Evolutionary conservation across 2,329 filamentous ascomycete species (phyloP).

Genomic region (Verticillium longisporum): DNA sequence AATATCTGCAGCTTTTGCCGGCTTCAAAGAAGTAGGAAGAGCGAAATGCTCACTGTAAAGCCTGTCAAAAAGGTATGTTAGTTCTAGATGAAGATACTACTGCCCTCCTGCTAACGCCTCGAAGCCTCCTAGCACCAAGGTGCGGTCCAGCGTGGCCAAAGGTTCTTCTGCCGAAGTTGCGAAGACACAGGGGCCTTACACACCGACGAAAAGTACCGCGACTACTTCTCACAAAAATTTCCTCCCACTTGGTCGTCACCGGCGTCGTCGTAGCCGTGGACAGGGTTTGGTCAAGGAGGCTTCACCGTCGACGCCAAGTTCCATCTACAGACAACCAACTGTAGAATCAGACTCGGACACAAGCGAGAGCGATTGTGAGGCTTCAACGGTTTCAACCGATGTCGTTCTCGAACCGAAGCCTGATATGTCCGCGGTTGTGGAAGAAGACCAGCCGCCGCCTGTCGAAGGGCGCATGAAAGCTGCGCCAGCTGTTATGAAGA

Average conservation of each 20-base stretch:
- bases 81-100: too few relatives aligned
- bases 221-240: background rate
- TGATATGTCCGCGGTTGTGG: too few relatives aligned
- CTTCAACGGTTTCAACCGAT: too few relatives aligned
- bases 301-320: background rate
- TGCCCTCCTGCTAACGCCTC: background rate
- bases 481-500: background rate
- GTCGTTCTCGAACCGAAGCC: too few relatives aligned
- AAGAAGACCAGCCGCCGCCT: too few relatives aligned
- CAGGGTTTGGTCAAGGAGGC: background rate
- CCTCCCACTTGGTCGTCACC: background rate
- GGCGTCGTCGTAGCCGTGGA: background rate
- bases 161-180: background rate
- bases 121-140: background rate
- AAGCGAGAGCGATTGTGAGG: background rate
- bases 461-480: too few relatives aligned
- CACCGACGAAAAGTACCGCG: background rate
- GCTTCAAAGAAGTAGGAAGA: slow-evolving; percentile 7
- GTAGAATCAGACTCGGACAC: background rate
- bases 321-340: background rate
- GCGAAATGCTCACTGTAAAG: slow-evolving; percentile 4
- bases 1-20: slow-evolving; percentile 29
- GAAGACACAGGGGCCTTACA: background rate
- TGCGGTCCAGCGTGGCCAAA: background rate
- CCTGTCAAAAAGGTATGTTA: slow-evolving; percentile 3